Conservation (phyloP, 2,329 filamentous ascomycete species). For the Aspergillus jensenii region DNA sequence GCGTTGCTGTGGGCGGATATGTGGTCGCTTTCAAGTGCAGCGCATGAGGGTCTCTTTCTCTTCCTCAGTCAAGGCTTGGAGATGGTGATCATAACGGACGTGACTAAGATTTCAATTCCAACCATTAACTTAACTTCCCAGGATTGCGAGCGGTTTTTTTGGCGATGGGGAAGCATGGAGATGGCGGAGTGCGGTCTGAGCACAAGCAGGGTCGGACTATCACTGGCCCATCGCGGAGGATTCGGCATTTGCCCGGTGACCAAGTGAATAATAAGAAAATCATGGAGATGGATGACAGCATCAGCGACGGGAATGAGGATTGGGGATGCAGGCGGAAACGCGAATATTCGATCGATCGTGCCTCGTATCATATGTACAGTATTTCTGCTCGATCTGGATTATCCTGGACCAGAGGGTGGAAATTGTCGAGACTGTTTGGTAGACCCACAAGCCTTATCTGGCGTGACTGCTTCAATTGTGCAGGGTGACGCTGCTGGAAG, state of each 20-base stretch:
- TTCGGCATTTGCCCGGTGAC: constrained; percentile 6
- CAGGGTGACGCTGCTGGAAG: too few species aligned
- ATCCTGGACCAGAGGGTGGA: too few species aligned
- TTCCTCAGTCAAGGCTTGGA: background rate
- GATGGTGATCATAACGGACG: constrained; percentile 1
- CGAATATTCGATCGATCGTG: background rate
- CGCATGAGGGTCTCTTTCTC: constrained; percentile 6
- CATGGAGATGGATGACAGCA: background rate
- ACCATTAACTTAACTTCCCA: background rate
- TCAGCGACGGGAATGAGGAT: background rate
- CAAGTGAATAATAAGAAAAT: background rate
- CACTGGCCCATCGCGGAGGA: background rate
- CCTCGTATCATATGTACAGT: background rate
- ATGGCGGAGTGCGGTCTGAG: constrained; percentile 4
- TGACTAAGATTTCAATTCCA: constrained; percentile 1
- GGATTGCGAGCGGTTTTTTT: background rate
- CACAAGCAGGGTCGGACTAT: background rate
- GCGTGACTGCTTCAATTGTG: too few species aligned
- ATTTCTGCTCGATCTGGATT: background rate
- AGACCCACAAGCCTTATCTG: background rate
- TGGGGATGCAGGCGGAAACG: background rate
- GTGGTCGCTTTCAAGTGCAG: constrained; percentile 27
- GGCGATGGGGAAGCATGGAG: background rate
- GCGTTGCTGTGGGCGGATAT: constrained; percentile 21
- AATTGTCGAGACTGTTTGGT: background rate